A percentile compares a stretch with the other conserved stretches of the same genome.
These are phyloP conservation scores for Oryza meyeriana DNA, from an alignment of 176 grass and related monocot genomes.

Conservation along the genomic window DNA sequence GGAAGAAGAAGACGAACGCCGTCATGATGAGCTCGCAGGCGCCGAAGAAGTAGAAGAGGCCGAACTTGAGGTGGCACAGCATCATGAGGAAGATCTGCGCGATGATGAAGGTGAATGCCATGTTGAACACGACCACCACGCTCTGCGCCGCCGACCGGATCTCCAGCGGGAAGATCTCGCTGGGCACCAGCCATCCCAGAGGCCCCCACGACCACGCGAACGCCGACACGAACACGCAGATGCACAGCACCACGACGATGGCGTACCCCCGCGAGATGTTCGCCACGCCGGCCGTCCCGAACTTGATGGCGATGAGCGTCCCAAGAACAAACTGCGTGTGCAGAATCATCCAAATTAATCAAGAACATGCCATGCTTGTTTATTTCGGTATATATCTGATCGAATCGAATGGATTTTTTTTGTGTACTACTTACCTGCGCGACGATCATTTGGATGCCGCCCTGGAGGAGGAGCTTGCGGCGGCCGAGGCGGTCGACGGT, in stretches of 20 bases:
- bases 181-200: conserved; percentile 80
- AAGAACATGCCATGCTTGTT: too few species aligned
- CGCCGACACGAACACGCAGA: conserved; percentile 80
- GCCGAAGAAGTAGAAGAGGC: conserved; percentile 71
- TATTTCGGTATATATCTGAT: too few species aligned
- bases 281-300: conserved; percentile 23
- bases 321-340: conserved; percentile 31
- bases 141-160: conserved; percentile 79
- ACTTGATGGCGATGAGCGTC: conserved; percentile 33
- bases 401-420: too few species aligned
- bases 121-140: conserved; percentile 45
- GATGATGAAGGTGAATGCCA: conserved; percentile 43
- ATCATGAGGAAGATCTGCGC: conserved; percentile 60
- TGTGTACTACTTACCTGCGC: conserved; percentile 17
- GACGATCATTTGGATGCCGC: conserved; percentile 29
- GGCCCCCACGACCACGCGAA: conserved; percentile 92
- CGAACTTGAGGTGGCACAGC: conserved; percentile 64
- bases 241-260: conserved; percentile 41
- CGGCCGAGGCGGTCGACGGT: conserved; percentile 43
- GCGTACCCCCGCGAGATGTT: conserved; percentile 27
- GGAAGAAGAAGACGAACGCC: conserved; percentile 37
- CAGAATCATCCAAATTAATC: neutral
- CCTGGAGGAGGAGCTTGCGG: conserved; percentile 37
- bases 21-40: conserved; percentile 37
- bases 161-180: conserved; percentile 90